phyloP scores from a whole-genome alignment of 805 yeast species.

The Yarrowia divulgata region DNA sequence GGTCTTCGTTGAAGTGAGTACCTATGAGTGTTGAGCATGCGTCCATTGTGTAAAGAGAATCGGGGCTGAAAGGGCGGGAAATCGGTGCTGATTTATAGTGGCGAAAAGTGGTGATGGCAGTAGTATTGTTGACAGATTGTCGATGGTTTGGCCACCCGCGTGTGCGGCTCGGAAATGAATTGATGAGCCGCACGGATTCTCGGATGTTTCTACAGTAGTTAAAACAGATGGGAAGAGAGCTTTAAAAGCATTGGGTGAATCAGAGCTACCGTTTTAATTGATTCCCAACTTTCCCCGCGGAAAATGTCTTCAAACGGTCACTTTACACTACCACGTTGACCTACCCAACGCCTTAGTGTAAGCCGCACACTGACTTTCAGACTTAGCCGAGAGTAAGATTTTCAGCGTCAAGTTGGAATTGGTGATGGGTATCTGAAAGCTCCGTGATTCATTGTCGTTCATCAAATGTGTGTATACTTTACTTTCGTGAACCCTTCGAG shows the following conservation, averaged over 20 bases:
- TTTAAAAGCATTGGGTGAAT: too few relatives aligned
- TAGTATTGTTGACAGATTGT: background rate
- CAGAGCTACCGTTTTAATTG: too few relatives aligned
- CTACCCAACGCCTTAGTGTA: background rate
- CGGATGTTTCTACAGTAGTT: background rate
- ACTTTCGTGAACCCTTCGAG: too few relatives aligned
- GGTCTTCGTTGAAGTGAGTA: conserved; percentile 29
- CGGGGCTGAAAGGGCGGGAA: background rate
- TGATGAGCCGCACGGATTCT: conserved; percentile 4
- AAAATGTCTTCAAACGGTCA: too few relatives aligned
- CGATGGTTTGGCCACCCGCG: conserved; percentile 7
- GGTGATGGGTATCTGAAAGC: background rate
- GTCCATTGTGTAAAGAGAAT: conserved; percentile 8
- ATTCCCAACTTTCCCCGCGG: too few relatives aligned
- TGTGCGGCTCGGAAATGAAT: conserved; percentile 19
- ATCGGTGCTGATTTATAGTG: background rate
- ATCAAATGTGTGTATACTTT: too few relatives aligned
- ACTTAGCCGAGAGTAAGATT: background rate
- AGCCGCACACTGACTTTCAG: background rate
- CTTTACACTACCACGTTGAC: background rate
- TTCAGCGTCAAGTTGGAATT: background rate
- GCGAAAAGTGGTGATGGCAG: background rate
- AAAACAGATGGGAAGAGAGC: too few relatives aligned
- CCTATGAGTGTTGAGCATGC: conserved; percentile 29
- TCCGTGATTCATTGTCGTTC: too few relatives aligned